These are phyloP conservation scores for Mariannaea elegans DNA, from an alignment of 2,329 filamentous ascomycete genomes.

Conservation along the genomic window DNA sequence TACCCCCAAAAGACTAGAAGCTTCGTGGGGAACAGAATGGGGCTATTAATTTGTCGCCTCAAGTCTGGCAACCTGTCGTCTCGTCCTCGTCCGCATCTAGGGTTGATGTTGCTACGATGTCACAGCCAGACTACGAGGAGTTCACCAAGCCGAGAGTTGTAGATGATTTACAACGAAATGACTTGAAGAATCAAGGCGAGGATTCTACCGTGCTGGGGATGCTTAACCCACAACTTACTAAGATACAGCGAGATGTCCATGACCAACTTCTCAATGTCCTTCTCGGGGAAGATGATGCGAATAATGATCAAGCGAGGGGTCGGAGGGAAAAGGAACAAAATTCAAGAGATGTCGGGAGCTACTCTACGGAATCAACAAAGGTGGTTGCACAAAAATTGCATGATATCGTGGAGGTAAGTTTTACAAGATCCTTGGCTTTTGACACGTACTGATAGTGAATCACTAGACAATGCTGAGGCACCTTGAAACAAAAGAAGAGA, in stretches of 20 bases:
- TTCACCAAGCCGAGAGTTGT: background rate
- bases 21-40: conserved; percentile 1
- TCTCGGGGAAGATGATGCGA: conserved; percentile 7
- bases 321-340: background rate
- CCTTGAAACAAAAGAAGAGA: conserved; percentile 34
- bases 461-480: conserved; percentile 36
- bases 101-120: conserved; percentile 11
- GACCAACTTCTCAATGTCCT: conserved; percentile 31
- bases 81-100: conserved; percentile 18
- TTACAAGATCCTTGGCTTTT: background rate
- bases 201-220: background rate
- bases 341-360: background rate
- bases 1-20: background rate
- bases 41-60: conserved; percentile 14
- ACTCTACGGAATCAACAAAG: conserved; percentile 1
- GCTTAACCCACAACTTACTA: conserved; percentile 1
- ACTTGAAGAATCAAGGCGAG: background rate
- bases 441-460: conserved; percentile 22
- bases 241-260: conserved; percentile 21
- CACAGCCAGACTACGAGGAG: conserved; percentile 5
- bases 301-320: background rate
- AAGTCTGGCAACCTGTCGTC: conserved; percentile 14
- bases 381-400: conserved; percentile 32
- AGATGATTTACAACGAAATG: background rate
- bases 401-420: conserved; percentile 38